A percentile compares a stretch with the other conserved stretches of the same genome.
Evolutionary conservation across 805 yeast genomes (phyloP).

Genomic region (Metschnikowia proteae): DNA sequence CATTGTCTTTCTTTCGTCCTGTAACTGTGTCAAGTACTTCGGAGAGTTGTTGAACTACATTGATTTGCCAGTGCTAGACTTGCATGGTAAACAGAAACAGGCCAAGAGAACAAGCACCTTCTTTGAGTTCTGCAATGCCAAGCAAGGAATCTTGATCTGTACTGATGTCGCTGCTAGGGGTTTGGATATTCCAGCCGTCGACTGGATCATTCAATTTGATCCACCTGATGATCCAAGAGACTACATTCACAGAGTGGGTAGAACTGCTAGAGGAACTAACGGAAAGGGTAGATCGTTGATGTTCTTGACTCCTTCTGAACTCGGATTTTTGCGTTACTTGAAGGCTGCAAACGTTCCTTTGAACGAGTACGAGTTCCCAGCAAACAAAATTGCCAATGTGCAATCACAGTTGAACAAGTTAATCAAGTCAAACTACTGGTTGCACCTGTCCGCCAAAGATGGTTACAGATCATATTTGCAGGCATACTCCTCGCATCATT

Average conservation of each 20-base stretch:
- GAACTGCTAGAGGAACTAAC: constrained; percentile 91
- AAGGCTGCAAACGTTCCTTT: constrained; percentile 97
- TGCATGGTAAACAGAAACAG: constrained; percentile 98
- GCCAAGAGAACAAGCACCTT: constrained; percentile 98
- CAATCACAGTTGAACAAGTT: constrained; percentile 90
- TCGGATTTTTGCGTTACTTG: constrained; percentile 90
- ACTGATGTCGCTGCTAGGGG: constrained; percentile 99
- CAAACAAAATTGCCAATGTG: constrained; percentile 91
- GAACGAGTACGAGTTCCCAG: constrained; percentile 95
- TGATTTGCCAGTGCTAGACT: constrained; percentile 92
- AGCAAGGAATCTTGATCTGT: constrained; percentile 86
- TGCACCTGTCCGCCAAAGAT: constrained; percentile 94
- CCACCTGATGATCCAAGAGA: constrained; percentile 99
- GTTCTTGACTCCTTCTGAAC: constrained; percentile 91
- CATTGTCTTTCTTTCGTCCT: constrained; percentile 92
- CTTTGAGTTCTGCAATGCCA: constrained; percentile 97
- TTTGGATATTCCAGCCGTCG: constrained; percentile 95
- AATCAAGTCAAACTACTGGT: constrained; percentile 86
- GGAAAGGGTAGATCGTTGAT: constrained; percentile 92
- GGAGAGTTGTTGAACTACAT: constrained; percentile 93
- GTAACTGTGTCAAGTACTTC: constrained; percentile 95
- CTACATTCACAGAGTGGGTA: constrained; percentile 97
- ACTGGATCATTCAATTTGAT: constrained; percentile 98
- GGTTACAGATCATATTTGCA: constrained; percentile 96
- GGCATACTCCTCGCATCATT: constrained; percentile 94